Evolutionary conservation across 2,329 filamentous ascomycete species (phyloP).

Genomic region (Ophioceras dolichostomum): DNA sequence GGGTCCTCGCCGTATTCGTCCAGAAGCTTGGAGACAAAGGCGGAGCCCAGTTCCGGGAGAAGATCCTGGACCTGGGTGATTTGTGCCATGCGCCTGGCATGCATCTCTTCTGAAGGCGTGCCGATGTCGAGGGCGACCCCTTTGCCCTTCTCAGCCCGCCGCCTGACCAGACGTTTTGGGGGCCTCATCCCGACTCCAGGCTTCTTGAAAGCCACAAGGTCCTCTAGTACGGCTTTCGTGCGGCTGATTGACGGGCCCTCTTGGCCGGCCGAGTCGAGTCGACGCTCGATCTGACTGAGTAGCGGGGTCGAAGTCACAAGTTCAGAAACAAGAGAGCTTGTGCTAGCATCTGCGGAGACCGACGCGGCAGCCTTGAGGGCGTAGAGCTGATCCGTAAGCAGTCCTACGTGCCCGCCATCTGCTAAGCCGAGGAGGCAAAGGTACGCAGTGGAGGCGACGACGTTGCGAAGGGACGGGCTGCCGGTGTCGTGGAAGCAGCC

Average conservation of each 20-base stretch:
- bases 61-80: slow-evolving; percentile 88
- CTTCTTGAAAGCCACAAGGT: slow-evolving; percentile 48
- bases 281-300: slow-evolving; percentile 47
- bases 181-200: slow-evolving; percentile 30
- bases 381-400: slow-evolving; percentile 75
- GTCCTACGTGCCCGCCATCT: slow-evolving; percentile 51
- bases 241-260: slow-evolving; percentile 21
- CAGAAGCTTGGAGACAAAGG: slow-evolving; percentile 67
- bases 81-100: slow-evolving; percentile 72
- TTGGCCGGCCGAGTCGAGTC: slow-evolving; percentile 35
- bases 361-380: slow-evolving; percentile 57
- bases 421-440: slow-evolving; percentile 62
- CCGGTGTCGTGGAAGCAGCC: slow-evolving; percentile 52
- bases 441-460: slow-evolving; percentile 62
- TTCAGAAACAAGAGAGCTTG: slow-evolving; percentile 70
- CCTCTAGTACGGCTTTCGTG: slow-evolving; percentile 46
- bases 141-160: slow-evolving; percentile 58
- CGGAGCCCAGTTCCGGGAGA: slow-evolving; percentile 76
- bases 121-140: slow-evolving; percentile 23
- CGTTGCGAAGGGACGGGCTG: slow-evolving; percentile 51
- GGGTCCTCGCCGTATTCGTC: slow-evolving; percentile 68
- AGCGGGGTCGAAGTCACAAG: slow-evolving; percentile 72
- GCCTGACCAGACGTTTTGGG: slow-evolving; percentile 35
- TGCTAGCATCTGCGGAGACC: slow-evolving; percentile 44
- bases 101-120: slow-evolving; percentile 37